A percentile compares a stretch with the other conserved stretches of the same genome.
These are phyloP conservation scores for Coemansia sp. DNA, from an alignment of 371 early-diverging fungal genomes.

Conservation along the genomic window DNA sequence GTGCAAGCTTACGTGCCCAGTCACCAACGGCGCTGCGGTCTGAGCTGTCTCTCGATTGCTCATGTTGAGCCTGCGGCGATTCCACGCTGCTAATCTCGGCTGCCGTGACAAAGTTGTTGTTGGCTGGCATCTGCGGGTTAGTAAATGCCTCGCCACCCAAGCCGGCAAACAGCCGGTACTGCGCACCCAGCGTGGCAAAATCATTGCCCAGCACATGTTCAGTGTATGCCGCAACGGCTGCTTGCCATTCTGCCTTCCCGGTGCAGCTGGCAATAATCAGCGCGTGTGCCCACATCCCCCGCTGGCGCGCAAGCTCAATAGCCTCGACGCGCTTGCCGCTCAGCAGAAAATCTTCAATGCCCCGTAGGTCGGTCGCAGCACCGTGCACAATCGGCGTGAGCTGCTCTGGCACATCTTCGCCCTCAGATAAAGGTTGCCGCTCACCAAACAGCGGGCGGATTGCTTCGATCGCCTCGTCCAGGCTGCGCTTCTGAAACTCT, in stretches of 20 bases:
- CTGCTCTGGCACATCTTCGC: neutral
- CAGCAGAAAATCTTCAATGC: constrained; percentile 64
- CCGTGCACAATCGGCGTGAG: constrained; percentile 18
- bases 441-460: constrained; percentile 17
- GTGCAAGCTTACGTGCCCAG: constrained; percentile 53
- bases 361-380: constrained; percentile 9
- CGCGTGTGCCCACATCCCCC: constrained; percentile 86
- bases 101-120: constrained; percentile 24
- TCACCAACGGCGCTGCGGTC: neutral
- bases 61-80: neutral
- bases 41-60: neutral
- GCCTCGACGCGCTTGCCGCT: constrained; percentile 76
- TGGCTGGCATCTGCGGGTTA: neutral
- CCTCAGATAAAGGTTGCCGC: neutral
- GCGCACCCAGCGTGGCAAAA: constrained; percentile 41
- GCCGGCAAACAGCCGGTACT: constrained; percentile 49
- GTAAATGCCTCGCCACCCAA: constrained; percentile 30
- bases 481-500: constrained; percentile 10
- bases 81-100: constrained; percentile 16
- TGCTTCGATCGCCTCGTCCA: constrained; percentile 8
- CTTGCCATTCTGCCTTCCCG: constrained; percentile 77
- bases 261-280: constrained; percentile 85
- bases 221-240: constrained; percentile 72
- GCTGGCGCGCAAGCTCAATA: constrained; percentile 66
- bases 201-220: constrained; percentile 56